phyloP scores from a whole-genome alignment of 2,329 filamentous ascomycete genomes.

The Talaromyces sp. region DNA sequence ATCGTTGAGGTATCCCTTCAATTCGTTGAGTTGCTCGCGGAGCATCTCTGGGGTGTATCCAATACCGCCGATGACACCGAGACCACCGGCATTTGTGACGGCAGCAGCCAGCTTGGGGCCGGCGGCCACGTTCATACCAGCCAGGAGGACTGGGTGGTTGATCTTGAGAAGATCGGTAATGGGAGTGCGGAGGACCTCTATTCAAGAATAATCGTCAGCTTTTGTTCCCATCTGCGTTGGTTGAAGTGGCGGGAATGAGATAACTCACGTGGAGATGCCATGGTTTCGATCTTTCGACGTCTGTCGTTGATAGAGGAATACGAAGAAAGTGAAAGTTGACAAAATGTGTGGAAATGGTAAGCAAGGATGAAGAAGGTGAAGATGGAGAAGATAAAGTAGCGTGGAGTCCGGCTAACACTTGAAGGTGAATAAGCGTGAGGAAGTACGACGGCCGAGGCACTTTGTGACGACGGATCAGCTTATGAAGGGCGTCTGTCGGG shows the following conservation, averaged over 20 bases:
- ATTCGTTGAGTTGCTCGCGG: constrained; percentile 86
- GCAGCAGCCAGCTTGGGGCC: constrained; percentile 94
- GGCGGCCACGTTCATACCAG: constrained; percentile 98
- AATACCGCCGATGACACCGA: constrained; percentile 91
- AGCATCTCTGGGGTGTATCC: constrained; percentile 97
- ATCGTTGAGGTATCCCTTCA: constrained; percentile 82
- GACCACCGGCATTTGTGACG: constrained; percentile 92
- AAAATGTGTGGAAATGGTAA: not conserved
- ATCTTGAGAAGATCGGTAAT: constrained; percentile 96
- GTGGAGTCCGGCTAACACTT: not conserved
- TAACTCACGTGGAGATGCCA: constrained; percentile 77
- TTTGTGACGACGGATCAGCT: not conserved
- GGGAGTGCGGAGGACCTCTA: constrained; percentile 85
- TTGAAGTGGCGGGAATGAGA: constrained; percentile 21
- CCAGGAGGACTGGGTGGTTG: constrained; percentile 91
- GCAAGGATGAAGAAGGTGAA: not conserved
- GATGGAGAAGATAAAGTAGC: not conserved
- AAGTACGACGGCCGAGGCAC: constrained; percentile 9
- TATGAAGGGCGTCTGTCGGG: not conserved
- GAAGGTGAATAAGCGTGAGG: not conserved
- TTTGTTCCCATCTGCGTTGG: not conserved
- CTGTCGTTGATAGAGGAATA: not conserved
- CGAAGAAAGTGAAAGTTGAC: no score
- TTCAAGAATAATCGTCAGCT: constrained; percentile 55
- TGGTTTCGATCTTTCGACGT: constrained; percentile 34